Evolutionary conservation across 805 yeast species (phyloP), one percentile per base, ranked within the genome.

Genomic region (Soucietia sequanensis): DNA sequence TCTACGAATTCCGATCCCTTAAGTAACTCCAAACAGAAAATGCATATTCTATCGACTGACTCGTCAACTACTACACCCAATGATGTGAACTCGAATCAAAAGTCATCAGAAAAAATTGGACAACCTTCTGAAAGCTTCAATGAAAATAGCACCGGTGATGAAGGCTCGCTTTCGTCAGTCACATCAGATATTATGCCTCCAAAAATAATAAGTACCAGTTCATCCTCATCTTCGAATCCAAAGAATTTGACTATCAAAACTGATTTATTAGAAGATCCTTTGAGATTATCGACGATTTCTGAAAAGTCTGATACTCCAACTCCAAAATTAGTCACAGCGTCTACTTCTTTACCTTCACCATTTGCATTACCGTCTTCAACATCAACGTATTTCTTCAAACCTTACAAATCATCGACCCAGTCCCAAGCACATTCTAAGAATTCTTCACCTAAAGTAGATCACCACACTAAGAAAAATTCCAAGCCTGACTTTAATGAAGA

Each of bases 311-410:
- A 34, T 23, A 25, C 44, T 36, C 22, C 43, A 34, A 28, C 13
- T 30, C 42, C 15, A 32, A 35, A 6, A 37, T 47, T 18, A 21
- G 30, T 37, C 5, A 43, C 46, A 22, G 43, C 41, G 23, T 43
- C 41, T 24, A 37, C 54, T 13, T 43, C 47, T 9, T 37, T 57
- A 15, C 68, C 69, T 6, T 54, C 61, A 32, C 66, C 74, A 6
- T 68, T 68, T 51, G 72, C 72, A n/a, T 54, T 67, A 43, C 74
- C 74, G 1, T 60, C 68, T 4, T 66, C 72, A 2, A 62, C 71
- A 0, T 65, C 72, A 0, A 57, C 54, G 19, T 53, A 62, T 32
- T 68, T 64, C 42, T 67, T 67, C 50, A 65, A 62, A 34, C 62
- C 50, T n/a, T 21, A 27, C 29, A 35, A 12, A 28, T 6, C 30